Evolutionary conservation across 169 alveolate genomes (phyloP), one percentile per base, ranked within the genome.

Genomic region (Ichthyophthirius multifiliis): DNA sequence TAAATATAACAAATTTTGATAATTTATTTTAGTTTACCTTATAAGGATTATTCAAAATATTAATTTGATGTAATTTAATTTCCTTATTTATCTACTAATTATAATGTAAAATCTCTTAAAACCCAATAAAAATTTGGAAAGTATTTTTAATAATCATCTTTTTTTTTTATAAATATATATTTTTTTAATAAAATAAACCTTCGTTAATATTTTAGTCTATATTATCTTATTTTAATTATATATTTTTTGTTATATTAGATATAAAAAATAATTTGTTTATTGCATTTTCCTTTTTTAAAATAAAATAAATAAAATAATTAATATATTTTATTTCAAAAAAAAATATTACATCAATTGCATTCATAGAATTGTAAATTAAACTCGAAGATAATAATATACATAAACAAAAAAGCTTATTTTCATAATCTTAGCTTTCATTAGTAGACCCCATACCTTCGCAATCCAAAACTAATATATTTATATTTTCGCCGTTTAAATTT

Each of bases 101-200:
- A 76, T 34, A 92, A 80, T 5, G 92, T 71, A 81, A 92, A 92
- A 83, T 92, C 96, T 67, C 96, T 84, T 16, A 92, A 71, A 23
- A 92, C 83, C 96, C 96, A 92, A 20, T 89, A 79, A 64, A 92
- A 82, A 32, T 86, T 47, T 10, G 96, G 96, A 62, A 92, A 92
- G 46, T 88, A 83, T 46, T 87, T 83, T 31, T 83, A 83, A 30
- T 78, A 74, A 30, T 89, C 90, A 47, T 79, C 67, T 55, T 77
- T 91, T 35, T 79, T 67, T 20, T 85, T 73, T 64, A 81, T 83
- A 20, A 74, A 18, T 43, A 82, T 44, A 47, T 47, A 41, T 55
- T 76, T 76, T 0, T 65, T 76, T 39, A 76, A n/a, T 20, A 55
- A 55, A 23, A 76, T 76, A 10, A 76, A 37, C 23, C 48, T 55